Base-by-base conservation (phyloP, 257 asterid species). In the Scutellaria minor region DNA sequence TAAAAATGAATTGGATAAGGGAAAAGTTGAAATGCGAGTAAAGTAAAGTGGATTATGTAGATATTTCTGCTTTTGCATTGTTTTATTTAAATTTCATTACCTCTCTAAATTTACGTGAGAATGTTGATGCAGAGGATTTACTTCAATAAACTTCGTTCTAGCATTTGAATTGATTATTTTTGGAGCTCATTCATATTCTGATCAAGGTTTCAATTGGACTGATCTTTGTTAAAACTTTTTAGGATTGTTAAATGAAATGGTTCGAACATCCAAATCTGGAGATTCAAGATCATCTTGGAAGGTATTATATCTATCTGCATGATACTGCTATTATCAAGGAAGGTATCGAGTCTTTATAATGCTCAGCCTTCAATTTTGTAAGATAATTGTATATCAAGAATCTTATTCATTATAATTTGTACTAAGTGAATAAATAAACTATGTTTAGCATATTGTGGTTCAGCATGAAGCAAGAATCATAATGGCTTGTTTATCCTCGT, bases 171-270 rank as follows among this genome's bases (percentile, higher is more conserved):
- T 73, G 65, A 69, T 64, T 64, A 57, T 72, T 75, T 59, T 62
- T 31, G 2, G 37, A 31, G 2, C 4, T 31, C 37, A 31, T 31
- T 31, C 5, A 3, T 31, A 31, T 31, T 31, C 37, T 31, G 37
- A 31, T 31, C 37, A 31, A 31, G 37, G 37, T 31, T 31, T 31
- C 37, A 31, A 31, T 3, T 31, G 37, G 60, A 72, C 57, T 73
- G 65, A 69, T 64, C 65, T 53, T 72, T 75, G 60, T 65, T 18
- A 67, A 63, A 57, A 71, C n/a, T 5, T 78, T 77, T 24, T 39
- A 89, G 96, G 96, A 44, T 73, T 92, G 72, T 81, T 89, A 73
- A 72, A 78, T 69, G 96, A 92, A 82, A 86, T 92, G 96, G 87
- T 92, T 67, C 83, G 86, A 59, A 71, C 93, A 45, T 81, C 95